These are phyloP conservation scores for Axilococcus clingmanii DNA, from an alignment of 139 green algal genomes.

Conservation along the genomic window DNA sequence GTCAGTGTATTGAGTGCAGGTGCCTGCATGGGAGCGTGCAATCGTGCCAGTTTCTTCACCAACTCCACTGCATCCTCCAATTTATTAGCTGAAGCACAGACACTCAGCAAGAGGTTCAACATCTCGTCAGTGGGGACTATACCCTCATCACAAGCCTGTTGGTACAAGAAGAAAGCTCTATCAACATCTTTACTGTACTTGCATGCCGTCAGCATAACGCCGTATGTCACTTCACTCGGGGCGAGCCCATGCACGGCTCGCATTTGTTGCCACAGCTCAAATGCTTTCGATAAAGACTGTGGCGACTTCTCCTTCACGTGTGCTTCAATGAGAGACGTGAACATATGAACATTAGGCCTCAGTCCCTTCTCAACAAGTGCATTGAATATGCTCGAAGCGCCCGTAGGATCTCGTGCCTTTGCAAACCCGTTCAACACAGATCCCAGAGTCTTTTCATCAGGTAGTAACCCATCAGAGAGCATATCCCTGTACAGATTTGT, in stretches of 20 bases:
- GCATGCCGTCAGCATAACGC: constrained; percentile 44
- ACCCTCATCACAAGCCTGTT: constrained; percentile 27
- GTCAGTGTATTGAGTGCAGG: constrained; percentile 44
- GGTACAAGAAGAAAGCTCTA: constrained; percentile 44
- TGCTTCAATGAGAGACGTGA: constrained; percentile 53
- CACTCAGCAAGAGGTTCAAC: constrained; percentile 44
- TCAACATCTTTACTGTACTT: constrained; percentile 16
- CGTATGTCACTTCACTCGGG: constrained; percentile 49
- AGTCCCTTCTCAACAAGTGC: constrained; percentile 14
- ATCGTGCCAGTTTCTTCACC: constrained; percentile 42
- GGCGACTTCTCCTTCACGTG: background rate
- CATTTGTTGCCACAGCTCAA: constrained; percentile 37
- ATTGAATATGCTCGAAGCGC: constrained; percentile 22
- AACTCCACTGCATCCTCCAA: constrained; percentile 51
- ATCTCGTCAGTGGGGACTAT: constrained; percentile 40
- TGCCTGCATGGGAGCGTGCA: constrained; percentile 34
- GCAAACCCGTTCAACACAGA: constrained; percentile 45
- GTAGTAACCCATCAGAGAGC: constrained; percentile 11
- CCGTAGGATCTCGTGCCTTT: constrained; percentile 16
- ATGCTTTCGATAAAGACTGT: constrained; percentile 13
- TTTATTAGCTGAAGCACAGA: constrained; percentile 29
- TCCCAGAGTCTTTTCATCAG: constrained; percentile 29
- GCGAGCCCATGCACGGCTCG: constrained; percentile 10
- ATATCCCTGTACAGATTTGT: constrained; percentile 22
- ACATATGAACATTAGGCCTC: constrained; percentile 26